Base-by-base conservation (phyloP, 176 grass and related monocot species). In the Lolium perenne region DNA sequence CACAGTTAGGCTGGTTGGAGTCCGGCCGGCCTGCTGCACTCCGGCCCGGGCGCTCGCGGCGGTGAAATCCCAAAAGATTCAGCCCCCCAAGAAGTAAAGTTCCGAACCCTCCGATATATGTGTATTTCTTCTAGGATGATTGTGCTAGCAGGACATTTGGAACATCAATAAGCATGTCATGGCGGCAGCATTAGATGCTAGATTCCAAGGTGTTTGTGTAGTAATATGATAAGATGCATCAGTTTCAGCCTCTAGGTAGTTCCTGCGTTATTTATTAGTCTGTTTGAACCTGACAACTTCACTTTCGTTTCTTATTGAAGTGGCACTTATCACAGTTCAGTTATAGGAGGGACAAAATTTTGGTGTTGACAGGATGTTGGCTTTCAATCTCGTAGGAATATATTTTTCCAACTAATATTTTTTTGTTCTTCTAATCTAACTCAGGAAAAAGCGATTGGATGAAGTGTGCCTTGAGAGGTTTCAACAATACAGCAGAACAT, bases 391-490 rank as follows among this genome's bases (percentile, higher is more conserved):
- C 25, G 12, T n/a, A 2, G 15, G 17, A 77, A 35, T n/a, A 53
- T 80, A 56, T 76, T 4, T 78, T 75, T 21, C 41, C 41, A 40
- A 29, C 40, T 61, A 84, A 57, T 72, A 21, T 41, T 56, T 0
- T 49, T 45, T 46, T 46, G 43, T 45, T 45, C 38, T 41, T 1
- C 5, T 6, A 1, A 46, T 46, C 45, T 8, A 46, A 46, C 41
- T 43, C 41, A 95, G 96, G 68, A 98, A 76, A 85, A 93, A 87
- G 23, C 74, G 93, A 78, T 82, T 98, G 81, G 96, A 95, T 92
- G 96, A 98, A 80, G 76, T 90, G 23, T 98, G 96, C 53, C 87
- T 98, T 22, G 96, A 98, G 82, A 95, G 91, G 18, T 94, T 94
- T 89, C 90, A 95, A 70, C 91, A 94, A 65, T 95, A 98, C 62